A percentile compares a stretch with the other conserved stretches of the same genome.
These are phyloP conservation scores for Triticum dicoccoides DNA, from an alignment of 176 grass and related monocot genomes.

Conservation along the genomic window DNA sequence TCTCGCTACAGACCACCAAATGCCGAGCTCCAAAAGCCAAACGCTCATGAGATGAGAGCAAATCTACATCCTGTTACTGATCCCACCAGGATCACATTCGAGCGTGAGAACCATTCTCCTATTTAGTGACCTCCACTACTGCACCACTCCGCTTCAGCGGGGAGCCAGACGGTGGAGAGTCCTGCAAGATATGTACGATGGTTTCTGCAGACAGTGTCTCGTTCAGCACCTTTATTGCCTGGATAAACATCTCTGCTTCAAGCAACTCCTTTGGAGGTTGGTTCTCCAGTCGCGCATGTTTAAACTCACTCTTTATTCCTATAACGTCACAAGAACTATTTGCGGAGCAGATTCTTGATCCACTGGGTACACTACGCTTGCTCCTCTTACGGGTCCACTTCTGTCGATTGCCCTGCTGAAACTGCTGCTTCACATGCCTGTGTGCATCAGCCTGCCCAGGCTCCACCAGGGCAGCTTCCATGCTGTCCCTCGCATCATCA, in stretches of 20 bases:
- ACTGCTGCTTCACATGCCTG: conserved; percentile 29
- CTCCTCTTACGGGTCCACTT: conserved; percentile 38
- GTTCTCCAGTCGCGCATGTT: not conserved
- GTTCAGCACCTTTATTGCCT: not conserved
- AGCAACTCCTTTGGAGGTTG: not conserved
- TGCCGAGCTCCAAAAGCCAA: not conserved
- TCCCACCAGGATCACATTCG: not conserved
- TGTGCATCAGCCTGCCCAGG: not conserved
- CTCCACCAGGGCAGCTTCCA: not conserved
- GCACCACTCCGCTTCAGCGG: not conserved
- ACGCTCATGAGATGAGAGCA: not conserved
- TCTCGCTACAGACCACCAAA: not conserved
- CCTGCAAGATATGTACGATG: not conserved
- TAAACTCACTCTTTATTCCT: not conserved
- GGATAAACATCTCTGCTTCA: not conserved
- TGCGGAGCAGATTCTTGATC: conserved; percentile 33
- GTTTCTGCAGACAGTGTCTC: conserved; percentile 1
- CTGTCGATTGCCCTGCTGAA: conserved; percentile 43
- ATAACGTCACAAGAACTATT: conserved; percentile 6
- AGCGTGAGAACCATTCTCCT: not conserved
- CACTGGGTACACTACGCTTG: conserved; percentile 21
- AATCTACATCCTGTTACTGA: not conserved
- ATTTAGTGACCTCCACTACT: not conserved
- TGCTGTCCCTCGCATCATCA: not conserved
- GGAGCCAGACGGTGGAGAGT: not conserved